phyloP scores from a whole-genome alignment of 2,329 filamentous ascomycete genomes.

The Alternaria gansuensis region DNA sequence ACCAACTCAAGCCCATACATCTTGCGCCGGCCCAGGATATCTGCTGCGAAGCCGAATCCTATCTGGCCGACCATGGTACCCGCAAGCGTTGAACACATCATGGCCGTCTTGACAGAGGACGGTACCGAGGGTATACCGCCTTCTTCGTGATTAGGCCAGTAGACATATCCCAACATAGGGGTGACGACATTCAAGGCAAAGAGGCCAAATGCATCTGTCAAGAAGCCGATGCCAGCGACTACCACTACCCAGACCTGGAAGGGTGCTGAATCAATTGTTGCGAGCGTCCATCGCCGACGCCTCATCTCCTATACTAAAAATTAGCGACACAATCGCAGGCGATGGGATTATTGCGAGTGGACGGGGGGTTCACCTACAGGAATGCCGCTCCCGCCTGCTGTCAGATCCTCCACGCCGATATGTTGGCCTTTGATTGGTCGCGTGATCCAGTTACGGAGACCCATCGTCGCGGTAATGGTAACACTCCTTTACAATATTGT shows the following conservation, averaged over 20 bases:
- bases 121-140: constrained; percentile 39
- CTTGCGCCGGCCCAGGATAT: constrained; percentile 50
- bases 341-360: background rate
- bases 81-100: constrained; percentile 52
- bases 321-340: background rate
- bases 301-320: constrained; percentile 27
- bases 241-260: constrained; percentile 51
- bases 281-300: constrained; percentile 45
- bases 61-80: constrained; percentile 53
- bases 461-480: constrained; percentile 25
- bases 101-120: constrained; percentile 47
- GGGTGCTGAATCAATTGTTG: constrained; percentile 47
- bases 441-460: constrained; percentile 44
- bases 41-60: constrained; percentile 52
- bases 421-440: constrained; percentile 44
- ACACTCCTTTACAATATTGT: background rate
- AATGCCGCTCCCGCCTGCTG: constrained; percentile 43
- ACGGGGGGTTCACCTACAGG: constrained; percentile 32
- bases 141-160: constrained; percentile 43
- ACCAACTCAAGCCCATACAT: constrained; percentile 55
- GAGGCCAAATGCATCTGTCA: constrained; percentile 54
- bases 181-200: constrained; percentile 54
- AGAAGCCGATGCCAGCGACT: constrained; percentile 54
- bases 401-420: constrained; percentile 45
- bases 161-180: constrained; percentile 53